phyloP scores from a whole-genome alignment of 116 monocot genomes.

The Papilionanthe hybrid region DNA sequence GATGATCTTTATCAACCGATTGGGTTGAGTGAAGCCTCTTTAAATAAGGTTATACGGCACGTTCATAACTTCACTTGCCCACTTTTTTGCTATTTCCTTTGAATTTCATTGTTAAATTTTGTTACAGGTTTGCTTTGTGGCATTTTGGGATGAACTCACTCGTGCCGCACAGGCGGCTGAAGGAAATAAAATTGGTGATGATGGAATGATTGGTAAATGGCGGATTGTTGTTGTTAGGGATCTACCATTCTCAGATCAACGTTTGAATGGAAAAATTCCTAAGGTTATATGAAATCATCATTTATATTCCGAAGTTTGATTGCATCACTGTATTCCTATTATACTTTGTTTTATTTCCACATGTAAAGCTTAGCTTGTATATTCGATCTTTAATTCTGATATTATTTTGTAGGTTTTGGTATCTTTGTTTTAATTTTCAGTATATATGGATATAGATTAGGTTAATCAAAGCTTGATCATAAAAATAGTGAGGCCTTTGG shows the following conservation, averaged over 20 bases:
- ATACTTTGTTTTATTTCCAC: neutral
- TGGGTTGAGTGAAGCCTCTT: conserved; percentile 81
- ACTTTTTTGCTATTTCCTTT: neutral
- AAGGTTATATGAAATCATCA: conserved; percentile 42
- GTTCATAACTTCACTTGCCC: neutral
- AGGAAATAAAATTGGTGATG: conserved; percentile 47
- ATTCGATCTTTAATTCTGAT: too few species aligned
- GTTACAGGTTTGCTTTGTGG: conserved; percentile 87
- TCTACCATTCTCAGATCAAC: conserved; percentile 95
- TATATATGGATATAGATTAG: too few species aligned
- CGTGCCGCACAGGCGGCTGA: conserved; percentile 57
- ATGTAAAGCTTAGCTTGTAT: neutral
- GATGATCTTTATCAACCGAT: conserved; percentile 98
- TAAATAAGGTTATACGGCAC: conserved; percentile 44
- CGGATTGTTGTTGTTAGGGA: conserved; percentile 74
- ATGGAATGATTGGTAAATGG: conserved; percentile 83
- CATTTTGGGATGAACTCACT: conserved; percentile 99
- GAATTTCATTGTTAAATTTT: conserved; percentile 4
- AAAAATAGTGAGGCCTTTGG: neutral
- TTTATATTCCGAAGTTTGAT: neutral
- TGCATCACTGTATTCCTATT: neutral
- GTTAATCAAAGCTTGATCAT: too few species aligned
- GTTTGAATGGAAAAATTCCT: conserved; percentile 94
- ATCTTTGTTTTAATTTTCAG: too few species aligned
- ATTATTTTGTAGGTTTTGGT: too few species aligned